Percentiles rank a stretch among this genome's conserved stretches.
These are phyloP conservation scores for Blumeria hordei DNA, from an alignment of 2,329 filamentous ascomycete genomes.

Conservation along the genomic window DNA sequence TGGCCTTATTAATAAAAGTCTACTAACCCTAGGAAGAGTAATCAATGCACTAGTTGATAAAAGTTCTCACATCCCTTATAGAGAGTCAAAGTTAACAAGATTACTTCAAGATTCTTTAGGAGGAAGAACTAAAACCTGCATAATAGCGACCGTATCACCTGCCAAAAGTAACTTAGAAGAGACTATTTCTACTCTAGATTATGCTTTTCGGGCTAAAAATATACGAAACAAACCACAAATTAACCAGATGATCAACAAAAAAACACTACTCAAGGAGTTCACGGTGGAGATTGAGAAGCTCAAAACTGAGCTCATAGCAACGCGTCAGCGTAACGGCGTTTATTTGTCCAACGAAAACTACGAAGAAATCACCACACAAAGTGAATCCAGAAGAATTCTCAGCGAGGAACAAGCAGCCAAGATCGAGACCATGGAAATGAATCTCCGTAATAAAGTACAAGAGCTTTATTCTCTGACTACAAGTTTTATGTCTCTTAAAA, in stretches of 20 bases:
- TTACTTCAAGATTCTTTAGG: constrained; percentile 90
- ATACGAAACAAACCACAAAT: constrained; percentile 95
- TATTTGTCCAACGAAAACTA: constrained; percentile 76
- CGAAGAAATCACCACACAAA: constrained; percentile 77
- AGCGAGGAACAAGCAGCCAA: constrained; percentile 81
- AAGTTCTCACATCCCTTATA: constrained; percentile 65
- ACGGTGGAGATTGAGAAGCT: constrained; percentile 82
- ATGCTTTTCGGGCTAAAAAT: constrained; percentile 94
- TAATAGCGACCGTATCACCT: constrained; percentile 88
- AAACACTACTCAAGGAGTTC: constrained; percentile 73
- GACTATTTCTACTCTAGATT: constrained; percentile 93
- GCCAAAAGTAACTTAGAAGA: constrained; percentile 91
- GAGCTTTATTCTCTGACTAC: constrained; percentile 72
- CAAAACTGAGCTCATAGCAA: constrained; percentile 81
- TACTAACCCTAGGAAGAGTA: constrained; percentile 81
- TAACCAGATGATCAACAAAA: constrained; percentile 81
- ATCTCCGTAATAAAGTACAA: constrained; percentile 78
- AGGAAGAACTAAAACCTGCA: constrained; percentile 90
- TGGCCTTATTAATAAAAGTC: constrained; percentile 91
- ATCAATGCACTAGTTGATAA: constrained; percentile 94
- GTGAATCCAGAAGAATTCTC: constrained; percentile 74
- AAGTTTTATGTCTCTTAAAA: constrained; percentile 69
- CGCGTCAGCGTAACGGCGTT: constrained; percentile 79
- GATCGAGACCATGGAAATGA: constrained; percentile 77
- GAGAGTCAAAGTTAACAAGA: constrained; percentile 89